These are phyloP conservation scores for Leccinum variicolor DNA, from an alignment of 768 basidiomycete genomes.

Conservation along the genomic window DNA sequence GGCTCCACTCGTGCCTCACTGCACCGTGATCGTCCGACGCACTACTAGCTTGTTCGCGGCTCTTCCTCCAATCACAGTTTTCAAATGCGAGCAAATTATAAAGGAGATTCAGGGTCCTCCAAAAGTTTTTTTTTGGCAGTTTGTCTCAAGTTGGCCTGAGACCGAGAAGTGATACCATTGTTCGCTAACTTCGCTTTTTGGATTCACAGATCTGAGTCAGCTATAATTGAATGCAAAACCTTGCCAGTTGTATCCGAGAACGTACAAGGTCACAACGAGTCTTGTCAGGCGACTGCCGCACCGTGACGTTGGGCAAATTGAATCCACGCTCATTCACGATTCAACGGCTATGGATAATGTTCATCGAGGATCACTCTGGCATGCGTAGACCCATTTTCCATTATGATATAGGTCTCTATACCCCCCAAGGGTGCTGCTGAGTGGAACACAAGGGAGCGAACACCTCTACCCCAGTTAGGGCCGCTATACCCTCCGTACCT, in stretches of 20 bases:
- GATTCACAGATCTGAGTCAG: too few relatives aligned
- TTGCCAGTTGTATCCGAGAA: too few relatives aligned
- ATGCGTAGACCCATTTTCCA: conserved; percentile 56
- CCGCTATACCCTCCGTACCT: conserved; percentile 64
- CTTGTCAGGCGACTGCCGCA: background rate
- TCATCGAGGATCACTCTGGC: conserved; percentile 52
- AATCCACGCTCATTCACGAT: background rate
- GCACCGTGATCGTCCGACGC: too few relatives aligned
- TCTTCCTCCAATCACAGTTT: too few relatives aligned
- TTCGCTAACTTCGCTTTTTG: too few relatives aligned
- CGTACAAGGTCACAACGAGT: background rate
- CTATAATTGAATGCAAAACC: background rate
- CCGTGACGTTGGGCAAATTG: background rate
- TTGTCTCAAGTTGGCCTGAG: too few relatives aligned
- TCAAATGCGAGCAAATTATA: too few relatives aligned
- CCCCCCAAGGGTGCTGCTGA: conserved; percentile 43
- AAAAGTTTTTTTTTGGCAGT: too few relatives aligned
- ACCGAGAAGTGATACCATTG: too few relatives aligned
- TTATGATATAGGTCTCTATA: conserved; percentile 62
- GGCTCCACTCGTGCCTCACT: too few relatives aligned
- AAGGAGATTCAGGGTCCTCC: too few relatives aligned
- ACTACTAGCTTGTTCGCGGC: too few relatives aligned
- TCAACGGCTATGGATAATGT: conserved; percentile 27
- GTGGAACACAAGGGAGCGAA: conserved; percentile 59
- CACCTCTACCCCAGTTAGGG: conserved; percentile 59